Evolutionary conservation across 192 early-diverging fungal genomes (phyloP).

Genomic region (Coemansia brasiliensis): DNA sequence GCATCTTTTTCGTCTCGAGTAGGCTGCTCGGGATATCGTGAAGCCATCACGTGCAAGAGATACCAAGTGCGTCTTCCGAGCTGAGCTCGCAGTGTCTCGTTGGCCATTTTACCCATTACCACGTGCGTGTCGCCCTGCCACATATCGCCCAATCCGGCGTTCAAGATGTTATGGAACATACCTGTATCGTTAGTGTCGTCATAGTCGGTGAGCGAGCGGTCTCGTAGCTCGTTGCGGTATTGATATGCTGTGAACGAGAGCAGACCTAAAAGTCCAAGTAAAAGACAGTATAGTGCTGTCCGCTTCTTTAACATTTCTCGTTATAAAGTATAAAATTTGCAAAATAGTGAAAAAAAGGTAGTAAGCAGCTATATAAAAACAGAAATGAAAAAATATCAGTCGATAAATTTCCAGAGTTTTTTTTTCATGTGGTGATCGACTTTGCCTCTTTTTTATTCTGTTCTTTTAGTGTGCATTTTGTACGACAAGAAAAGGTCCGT

Average conservation of each 20-base stretch:
- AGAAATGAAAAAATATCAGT: neutral
- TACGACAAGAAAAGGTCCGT: neutral
- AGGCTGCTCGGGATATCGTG: conserved; percentile 81
- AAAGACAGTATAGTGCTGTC: conserved; percentile 19
- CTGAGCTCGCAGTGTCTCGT: conserved; percentile 75
- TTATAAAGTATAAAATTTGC: neutral
- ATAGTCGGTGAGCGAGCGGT: conserved; percentile 37
- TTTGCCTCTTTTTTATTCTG: too few species aligned
- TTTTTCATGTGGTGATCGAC: neutral
- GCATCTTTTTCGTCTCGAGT: conserved; percentile 72
- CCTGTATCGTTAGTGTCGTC: conserved; percentile 30
- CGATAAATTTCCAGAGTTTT: too few species aligned
- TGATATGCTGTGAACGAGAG: conserved; percentile 29
- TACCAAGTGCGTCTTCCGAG: conserved; percentile 90
- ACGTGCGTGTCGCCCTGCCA: conserved; percentile 54
- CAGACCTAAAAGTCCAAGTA: conserved; percentile 21
- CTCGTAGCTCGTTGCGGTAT: conserved; percentile 39
- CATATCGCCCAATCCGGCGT: conserved; percentile 24
- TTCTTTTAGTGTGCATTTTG: neutral
- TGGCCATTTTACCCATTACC: conserved; percentile 70
- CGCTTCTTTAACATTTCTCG: conserved; percentile 30
- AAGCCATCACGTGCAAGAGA: conserved; percentile 89
- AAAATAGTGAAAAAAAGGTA: too few species aligned
- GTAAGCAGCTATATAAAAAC: conserved; percentile 13
- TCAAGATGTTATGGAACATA: conserved; percentile 33